Base-by-base conservation (phyloP, 805 yeast genomes). In the Monosporozyma siamensis region DNA sequence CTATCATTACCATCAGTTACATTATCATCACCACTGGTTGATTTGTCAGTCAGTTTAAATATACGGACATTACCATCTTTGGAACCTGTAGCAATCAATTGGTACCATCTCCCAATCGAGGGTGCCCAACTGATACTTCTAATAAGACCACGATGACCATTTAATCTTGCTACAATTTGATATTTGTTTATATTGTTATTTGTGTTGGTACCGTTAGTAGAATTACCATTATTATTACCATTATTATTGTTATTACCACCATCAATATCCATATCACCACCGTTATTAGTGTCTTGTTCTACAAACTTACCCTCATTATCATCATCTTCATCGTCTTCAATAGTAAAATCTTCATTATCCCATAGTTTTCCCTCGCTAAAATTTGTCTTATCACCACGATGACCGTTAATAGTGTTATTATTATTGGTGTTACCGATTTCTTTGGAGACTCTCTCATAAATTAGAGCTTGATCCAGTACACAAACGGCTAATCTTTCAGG, bases 51-150 rank as follows among this genome's bases (percentile, higher is more conserved):
- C 5, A 88, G 68, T 60, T 83, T 85, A 70, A 81, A 90, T 3
- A 92, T 80, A 41, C 97, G 74, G 9, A 92, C 88, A 54, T 70
- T 77, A 1, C 97, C 98, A 60, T 92, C 99, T 59, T 88, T 88
- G 59, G 95, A 88, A 4, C 94, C 97, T 0, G 97, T 90, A 1
- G 99, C 97, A 34, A 92, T 70, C 38, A 89, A 67, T 53, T 90
- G 95, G 59, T 77, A 85, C 48, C 81, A 78, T 51, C 95, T 70
- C 2, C 97, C 97, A 82, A 89, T 85, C 0, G 94, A 78, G 3
- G 97, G 96, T 0, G 97, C 97, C 98, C 98, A 90, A 24, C 89
- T 73, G 4, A 89, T 86, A 14, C 88, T 82, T 54, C 97, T 70
- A 26, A 90, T 86, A 32, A 90, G 70, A 2, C 95, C 95, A 42